phyloP scores from a whole-genome alignment of 768 basidiomycete species.

The Sarcomyxa edulis region DNA sequence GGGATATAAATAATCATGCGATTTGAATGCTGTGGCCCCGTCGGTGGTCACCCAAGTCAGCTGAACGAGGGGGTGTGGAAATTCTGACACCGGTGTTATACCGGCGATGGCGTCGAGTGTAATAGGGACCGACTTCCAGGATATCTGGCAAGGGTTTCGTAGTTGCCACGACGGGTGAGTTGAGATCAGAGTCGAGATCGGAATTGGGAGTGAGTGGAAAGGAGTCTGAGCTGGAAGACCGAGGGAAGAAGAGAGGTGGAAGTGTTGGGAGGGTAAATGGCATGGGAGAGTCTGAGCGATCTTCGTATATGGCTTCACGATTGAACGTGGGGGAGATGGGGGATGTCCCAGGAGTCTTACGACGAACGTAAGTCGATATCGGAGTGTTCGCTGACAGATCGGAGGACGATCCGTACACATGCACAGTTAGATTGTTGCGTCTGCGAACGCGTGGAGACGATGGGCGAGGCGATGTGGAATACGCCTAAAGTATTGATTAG shows the following conservation, averaged over 20 bases:
- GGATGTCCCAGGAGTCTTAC: conserved; percentile 71
- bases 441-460: conserved; percentile 31
- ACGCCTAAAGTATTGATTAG: conserved; percentile 19
- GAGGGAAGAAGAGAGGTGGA: conserved; percentile 46
- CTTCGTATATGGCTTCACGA: conserved; percentile 27
- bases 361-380: conserved; percentile 75
- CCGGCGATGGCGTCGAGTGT: conserved; percentile 28
- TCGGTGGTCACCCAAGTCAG: conserved; percentile 23
- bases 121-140: conserved; percentile 16
- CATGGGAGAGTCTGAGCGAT: conserved; percentile 31
- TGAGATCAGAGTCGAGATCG: conserved; percentile 9
- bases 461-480: conserved; percentile 32
- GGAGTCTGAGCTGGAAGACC: conserved; percentile 36
- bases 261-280: conserved; percentile 65
- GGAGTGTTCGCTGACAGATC: conserved; percentile 65
- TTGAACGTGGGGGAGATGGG: conserved; percentile 65
- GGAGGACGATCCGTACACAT: conserved; percentile 41
- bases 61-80: conserved; percentile 33
- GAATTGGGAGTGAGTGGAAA: conserved; percentile 33
- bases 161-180: conserved; percentile 7
- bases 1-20: conserved; percentile 13
- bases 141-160: conserved; percentile 22
- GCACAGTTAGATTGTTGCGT: conserved; percentile 27
- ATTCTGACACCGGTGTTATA: conserved; percentile 37
- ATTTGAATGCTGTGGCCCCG: conserved; percentile 23